Base-by-base conservation (phyloP, 2,329 filamentous ascomycete genomes). In the Fusarium sp. region DNA sequence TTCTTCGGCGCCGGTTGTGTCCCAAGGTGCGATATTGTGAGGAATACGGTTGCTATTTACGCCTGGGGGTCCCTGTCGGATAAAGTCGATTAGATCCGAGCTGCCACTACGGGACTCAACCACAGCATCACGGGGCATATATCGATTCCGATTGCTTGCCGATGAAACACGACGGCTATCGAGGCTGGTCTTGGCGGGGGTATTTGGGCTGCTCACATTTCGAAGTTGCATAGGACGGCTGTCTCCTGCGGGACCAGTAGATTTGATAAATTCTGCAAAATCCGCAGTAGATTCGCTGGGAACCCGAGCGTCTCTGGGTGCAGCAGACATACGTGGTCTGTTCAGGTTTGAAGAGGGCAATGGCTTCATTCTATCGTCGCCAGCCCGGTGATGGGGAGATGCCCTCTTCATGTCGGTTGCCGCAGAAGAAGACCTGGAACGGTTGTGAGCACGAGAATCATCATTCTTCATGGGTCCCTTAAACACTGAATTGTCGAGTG, bases 81-180 rank as follows among this genome's bases (percentile, higher is more conserved):
- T 97, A 81, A 99, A 98, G 79, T 98, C 95, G 73, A 98, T 97
- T 65, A 99, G 85, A 68, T 98, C 96, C 18, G 93, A 93, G 63
- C 91, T 97, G 72, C 91, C 91, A 56, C 90, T 90, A 57, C 86
- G 87, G 64, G 84, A 85, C 55, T 91, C 87, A 22, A 90, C 87
- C 45, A 87, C 86, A 41, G 93, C 90, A 69, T 94, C 91, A 54
- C 94, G 92, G 65, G 95, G 91, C 81, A 92, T 88, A 53, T 92
- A 86, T 66, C 89, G 89, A 51, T 84, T 85, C 64, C 87, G 85
- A 68, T 80, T 86, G 60, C 82, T 83, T 24, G 81, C 78, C 11
- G 82, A 80, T 15, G 82, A 81, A 39, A 78, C 71, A 24, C 82
- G 83, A 54, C 82, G 82, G 41, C 80, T 79, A 47, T 85, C 84